Evolutionary conservation across 148 eudicot species (phyloP).

Genomic region (Pharnaceum exiguum): DNA sequence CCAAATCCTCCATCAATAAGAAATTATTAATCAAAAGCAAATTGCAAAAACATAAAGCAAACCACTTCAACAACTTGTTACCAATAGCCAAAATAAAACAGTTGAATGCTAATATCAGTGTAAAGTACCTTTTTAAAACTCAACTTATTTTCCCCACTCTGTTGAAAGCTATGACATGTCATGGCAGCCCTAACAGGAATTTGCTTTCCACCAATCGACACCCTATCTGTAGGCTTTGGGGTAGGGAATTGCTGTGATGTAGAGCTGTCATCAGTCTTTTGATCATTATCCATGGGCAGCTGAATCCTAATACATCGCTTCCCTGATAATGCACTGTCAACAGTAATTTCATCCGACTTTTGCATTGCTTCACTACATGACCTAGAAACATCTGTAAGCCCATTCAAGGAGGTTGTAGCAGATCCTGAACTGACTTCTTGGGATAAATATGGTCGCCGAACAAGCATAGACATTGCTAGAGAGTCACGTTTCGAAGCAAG

Average conservation of each 20-base stretch:
- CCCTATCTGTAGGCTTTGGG: constrained; percentile 57
- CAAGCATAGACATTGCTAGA: constrained; percentile 47
- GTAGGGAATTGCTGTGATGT: constrained; percentile 51
- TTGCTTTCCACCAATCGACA: constrained; percentile 74
- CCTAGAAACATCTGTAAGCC: constrained; percentile 55
- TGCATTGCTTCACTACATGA: constrained; percentile 77
- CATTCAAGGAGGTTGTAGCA: constrained; percentile 80
- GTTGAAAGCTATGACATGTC: constrained; percentile 38
- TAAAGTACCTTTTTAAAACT: constrained; percentile 44
- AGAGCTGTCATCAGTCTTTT: constrained; percentile 77
- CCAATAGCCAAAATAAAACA: no score
- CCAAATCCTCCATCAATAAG: no score
- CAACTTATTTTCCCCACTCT: constrained; percentile 45
- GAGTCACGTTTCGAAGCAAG: constrained; percentile 63
- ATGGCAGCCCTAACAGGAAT: constrained; percentile 59
- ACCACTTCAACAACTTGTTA: no score
- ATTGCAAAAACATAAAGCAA: no score
- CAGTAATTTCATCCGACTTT: constrained; percentile 84
- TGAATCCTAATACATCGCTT: constrained; percentile 61
- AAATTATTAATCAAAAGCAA: no score
- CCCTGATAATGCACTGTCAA: constrained; percentile 74
- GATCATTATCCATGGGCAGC: constrained; percentile 57
- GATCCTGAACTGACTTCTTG: constrained; percentile 90
- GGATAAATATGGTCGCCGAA: constrained; percentile 54
- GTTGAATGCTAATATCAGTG: background rate